phyloP scores from a whole-genome alignment of 495 filamentous ascomycete species.

The Aspergillus indologenus region DNA sequence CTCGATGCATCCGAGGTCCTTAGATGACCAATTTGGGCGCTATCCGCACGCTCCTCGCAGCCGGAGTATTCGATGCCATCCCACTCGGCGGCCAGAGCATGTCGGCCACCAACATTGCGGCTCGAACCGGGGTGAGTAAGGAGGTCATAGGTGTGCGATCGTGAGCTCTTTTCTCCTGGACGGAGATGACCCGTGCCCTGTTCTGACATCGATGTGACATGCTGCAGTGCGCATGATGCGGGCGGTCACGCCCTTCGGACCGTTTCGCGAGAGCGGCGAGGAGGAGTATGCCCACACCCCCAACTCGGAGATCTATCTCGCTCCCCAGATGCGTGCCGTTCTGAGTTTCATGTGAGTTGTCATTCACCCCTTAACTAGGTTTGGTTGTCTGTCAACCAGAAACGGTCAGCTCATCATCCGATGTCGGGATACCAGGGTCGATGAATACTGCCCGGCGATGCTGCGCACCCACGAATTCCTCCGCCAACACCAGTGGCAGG shows the following conservation, averaged over 20 bases:
- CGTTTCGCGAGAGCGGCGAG: conserved; percentile 6
- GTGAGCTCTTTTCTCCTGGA: too few species aligned
- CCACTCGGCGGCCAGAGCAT: conserved; percentile 7
- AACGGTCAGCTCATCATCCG: too few species aligned
- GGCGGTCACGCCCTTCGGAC: conserved; percentile 2
- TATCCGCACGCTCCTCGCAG: conserved; percentile 7
- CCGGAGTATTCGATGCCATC: conserved; percentile 9
- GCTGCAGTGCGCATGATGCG: conserved; percentile 15
- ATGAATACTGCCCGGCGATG: conserved; percentile 7
- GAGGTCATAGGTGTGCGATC: conserved; percentile 5
- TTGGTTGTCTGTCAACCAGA: too few species aligned
- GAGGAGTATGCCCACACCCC: conserved; percentile 13
- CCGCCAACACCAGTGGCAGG: conserved; percentile 4
- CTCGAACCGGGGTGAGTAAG: conserved; percentile 7
- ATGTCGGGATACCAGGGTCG: conserved; percentile 2
- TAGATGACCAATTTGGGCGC: conserved; percentile 4
- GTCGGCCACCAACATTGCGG: conserved; percentile 4
- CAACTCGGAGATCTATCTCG: conserved; percentile 9
- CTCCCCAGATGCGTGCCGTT: conserved; percentile 2
- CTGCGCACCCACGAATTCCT: conserved; percentile 12
- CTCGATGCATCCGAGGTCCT: not conserved
- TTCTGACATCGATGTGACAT: not conserved
- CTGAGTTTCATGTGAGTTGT: not conserved
- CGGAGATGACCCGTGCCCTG: too few species aligned
- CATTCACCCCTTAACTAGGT: not conserved